These are phyloP conservation scores for Clohesyomyces aquaticus DNA, from an alignment of 495 filamentous ascomycete genomes.

Conservation along the genomic window DNA sequence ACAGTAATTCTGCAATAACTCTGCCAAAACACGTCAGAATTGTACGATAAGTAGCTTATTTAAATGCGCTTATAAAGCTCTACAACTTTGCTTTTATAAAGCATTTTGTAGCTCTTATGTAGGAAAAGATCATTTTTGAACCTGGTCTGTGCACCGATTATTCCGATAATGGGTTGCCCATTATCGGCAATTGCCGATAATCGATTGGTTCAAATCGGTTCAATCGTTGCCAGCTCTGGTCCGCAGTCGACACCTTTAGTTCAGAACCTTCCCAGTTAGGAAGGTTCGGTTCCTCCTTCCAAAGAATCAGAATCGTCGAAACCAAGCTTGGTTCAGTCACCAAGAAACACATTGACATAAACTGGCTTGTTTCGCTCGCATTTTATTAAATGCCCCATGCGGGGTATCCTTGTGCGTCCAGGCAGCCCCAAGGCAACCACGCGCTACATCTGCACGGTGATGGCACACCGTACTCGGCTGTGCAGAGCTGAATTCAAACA, in stretches of 20 bases:
- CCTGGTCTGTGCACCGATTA: neutral
- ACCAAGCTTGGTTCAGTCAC: too few species aligned
- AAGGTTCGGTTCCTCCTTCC: too few species aligned
- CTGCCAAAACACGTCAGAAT: neutral
- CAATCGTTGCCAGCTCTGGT: neutral
- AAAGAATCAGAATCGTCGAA: too few species aligned
- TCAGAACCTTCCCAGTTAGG: too few species aligned
- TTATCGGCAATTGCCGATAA: neutral
- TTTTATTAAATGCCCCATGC: too few species aligned
- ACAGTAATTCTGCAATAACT: neutral
- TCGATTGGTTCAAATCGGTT: neutral
- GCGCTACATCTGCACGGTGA: neutral
- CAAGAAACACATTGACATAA: too few species aligned
- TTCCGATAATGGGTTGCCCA: neutral
- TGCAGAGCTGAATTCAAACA: neutral
- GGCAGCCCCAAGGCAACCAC: constrained; percentile 2
- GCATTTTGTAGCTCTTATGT: neutral
- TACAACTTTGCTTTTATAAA: constrained; percentile 1
- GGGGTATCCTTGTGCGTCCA: too few species aligned
- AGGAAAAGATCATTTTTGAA: neutral
- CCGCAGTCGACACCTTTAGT: too few species aligned
- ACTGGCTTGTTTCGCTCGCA: too few species aligned
- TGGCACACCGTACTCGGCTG: neutral
- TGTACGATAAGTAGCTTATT: neutral
- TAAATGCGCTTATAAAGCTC: neutral